Conservation (phyloP, 768 basidiomycete species). For the Cystobasidium tubakii region DNA sequence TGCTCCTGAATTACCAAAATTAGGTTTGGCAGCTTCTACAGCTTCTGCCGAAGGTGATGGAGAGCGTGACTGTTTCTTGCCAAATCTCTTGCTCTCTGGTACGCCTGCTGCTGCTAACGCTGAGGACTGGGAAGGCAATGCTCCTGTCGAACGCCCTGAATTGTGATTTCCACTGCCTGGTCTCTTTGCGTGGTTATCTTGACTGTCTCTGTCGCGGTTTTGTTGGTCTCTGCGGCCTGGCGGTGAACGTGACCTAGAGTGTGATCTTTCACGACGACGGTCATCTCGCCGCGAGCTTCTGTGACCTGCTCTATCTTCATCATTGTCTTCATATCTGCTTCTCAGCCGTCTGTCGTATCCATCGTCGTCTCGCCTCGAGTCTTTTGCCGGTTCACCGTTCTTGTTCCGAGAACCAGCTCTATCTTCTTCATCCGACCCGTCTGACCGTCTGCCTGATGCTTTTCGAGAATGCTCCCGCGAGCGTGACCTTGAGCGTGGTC, state of each 20-base stretch:
- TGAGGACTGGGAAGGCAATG: constrained; percentile 29
- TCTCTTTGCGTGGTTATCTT: constrained; percentile 7
- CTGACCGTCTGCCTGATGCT: background rate
- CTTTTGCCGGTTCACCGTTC: background rate
- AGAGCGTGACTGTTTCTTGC: constrained; percentile 16
- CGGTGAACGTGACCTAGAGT: constrained; percentile 30
- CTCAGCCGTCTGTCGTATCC: background rate
- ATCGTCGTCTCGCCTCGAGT: background rate
- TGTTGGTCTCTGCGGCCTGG: constrained; percentile 34
- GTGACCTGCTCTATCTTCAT: background rate
- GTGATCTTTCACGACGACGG: constrained; percentile 17
- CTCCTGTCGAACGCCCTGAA: background rate
- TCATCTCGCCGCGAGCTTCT: constrained; percentile 16
- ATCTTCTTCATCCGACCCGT: background rate
- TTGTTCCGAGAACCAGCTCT: background rate
- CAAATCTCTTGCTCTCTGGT: constrained; percentile 23
- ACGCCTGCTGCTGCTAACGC: constrained; percentile 26
- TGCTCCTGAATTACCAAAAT: constrained; percentile 79
- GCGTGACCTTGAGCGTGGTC: background rate
- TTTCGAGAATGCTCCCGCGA: background rate
- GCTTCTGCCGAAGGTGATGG: constrained; percentile 29
- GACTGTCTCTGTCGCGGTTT: constrained; percentile 15
- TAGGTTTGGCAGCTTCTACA: constrained; percentile 66
- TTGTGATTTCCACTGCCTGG: background rate
- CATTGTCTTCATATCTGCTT: background rate